phyloP scores from a whole-genome alignment of 225 moss, liverwort and hornwort species.

The Sphagnum tenellum region DNA sequence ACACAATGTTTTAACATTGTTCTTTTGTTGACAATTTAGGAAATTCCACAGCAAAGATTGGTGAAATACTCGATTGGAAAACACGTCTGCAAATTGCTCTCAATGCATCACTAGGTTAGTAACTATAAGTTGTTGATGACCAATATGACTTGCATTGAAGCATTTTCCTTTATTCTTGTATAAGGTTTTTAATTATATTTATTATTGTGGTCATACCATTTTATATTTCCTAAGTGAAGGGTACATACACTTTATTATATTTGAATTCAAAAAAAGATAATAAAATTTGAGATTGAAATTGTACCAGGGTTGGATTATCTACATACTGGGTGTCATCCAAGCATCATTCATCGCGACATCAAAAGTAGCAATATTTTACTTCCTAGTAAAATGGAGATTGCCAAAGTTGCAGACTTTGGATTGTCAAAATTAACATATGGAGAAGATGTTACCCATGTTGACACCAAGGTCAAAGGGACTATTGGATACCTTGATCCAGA shows the following conservation, averaged over 20 bases:
- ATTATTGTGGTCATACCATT: not conserved
- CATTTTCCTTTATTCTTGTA: not conserved
- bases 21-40: not conserved
- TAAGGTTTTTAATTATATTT: not conserved
- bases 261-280: too few species aligned
- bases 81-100: conserved; percentile 30
- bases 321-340: conserved; percentile 38
- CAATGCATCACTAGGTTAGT: conserved; percentile 47
- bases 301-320: conserved; percentile 47
- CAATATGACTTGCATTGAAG: too few species aligned
- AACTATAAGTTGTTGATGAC: not conserved
- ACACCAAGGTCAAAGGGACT: conserved; percentile 46
- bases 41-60: not conserved
- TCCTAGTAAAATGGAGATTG: conserved; percentile 8
- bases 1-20: not conserved
- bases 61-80: conserved; percentile 25
- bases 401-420: conserved; percentile 48
- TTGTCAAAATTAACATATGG: conserved; percentile 21
- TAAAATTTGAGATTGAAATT: too few species aligned
- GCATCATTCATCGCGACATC: conserved; percentile 50
- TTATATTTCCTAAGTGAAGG: not conserved
- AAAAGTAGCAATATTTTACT: conserved; percentile 59
- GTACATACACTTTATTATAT: not conserved
- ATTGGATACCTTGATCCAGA: conserved; percentile 70
- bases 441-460: conserved; percentile 16